Base-by-base conservation (phyloP, 371 early-diverging fungal species). In the Mucor racemosus region DNA sequence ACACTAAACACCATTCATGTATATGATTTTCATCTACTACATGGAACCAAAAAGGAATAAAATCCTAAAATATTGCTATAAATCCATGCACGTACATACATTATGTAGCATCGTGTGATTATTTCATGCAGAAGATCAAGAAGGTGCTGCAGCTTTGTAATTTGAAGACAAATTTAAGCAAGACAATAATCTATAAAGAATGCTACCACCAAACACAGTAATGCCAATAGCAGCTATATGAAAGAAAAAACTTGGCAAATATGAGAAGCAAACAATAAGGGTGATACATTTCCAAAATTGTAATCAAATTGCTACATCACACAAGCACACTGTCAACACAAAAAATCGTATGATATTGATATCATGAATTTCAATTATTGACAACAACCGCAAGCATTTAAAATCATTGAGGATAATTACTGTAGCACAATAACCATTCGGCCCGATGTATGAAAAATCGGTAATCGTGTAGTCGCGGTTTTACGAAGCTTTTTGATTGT, bases 71-170 rank as follows among this genome's bases (percentile, higher is more conserved):
- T 5, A 1, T 48, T 19, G 19, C 17, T 10, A 48, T 17, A 21
- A 48, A 21, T 21, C 48, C 48, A 48, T 19, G 19, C 19, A 19
- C 19, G 19, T 21, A 10, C 48, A 19, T 48, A 19, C 48, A 48
- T 48, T 19, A 21, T 48, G 7, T 48, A 9, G 19, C 7, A 19
- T 21, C 48, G 48, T 19, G 48, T 48, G 48, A 21, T 21, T 9
- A 48, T 19, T 48, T 48, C 21, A 48, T 48, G 48, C 48, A 48
- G 48, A 48, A 48, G 48, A 48, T 48, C 48, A 48, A 48, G 48
- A 19, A 48, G 19, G 19, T 19, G 4, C 48, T 48, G 48, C 48
- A 48, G 48, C n/a, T 19, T 9, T 46, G 1, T 46, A 17, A 3
- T 17, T 46, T 46, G 21, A 48, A 9, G 4, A 1, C 5, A 38